Base-by-base conservation (phyloP, 495 filamentous ascomycete species). In the Ascodesmis nigricans region DNA sequence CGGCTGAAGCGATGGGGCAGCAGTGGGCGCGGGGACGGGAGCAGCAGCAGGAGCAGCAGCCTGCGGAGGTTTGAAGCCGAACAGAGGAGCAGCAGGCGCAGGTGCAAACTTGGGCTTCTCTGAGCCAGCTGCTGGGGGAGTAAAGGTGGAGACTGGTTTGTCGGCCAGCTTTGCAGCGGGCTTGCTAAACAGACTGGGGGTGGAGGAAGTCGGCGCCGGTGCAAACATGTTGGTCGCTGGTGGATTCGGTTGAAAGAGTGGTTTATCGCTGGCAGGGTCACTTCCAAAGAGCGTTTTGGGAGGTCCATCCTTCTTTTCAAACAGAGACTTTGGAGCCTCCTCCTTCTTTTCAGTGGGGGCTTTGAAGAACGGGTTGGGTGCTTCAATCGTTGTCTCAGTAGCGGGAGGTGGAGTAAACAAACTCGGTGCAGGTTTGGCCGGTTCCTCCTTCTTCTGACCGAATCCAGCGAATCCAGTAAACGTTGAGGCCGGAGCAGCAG, bases 331-430 rank as follows among this genome's bases (percentile, higher is more conserved):
- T 17, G 38, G 39, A 8, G 14, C 19, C 20, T 42, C 38, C 13
- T 44, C 16, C 33, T 35, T 26, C 18, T 23, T 23, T 5, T 11
- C n/a, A 17, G 11, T 15, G 28, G 11, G n/a, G 28, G 5, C 14
- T 1, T 27, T 13, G 14, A 27, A n/a, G 24, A 27, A 27, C 24
- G 31, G 11, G 32, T 13, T 16, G 38, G 30, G 5, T 33, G 31
- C 37, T 49, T 49, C 11, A n/a, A n/a, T n/a, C n/a, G n/a, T n/a
- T n/a, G 39, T 38, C 13, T 41, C 41, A 11, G 22, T 21, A n/a
- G 13, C 33, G 6, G 32, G n/a, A n/a, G n/a, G 17, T 11, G 18
- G 5, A 27, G 33, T 33, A 21, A 35, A 41, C 18, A 36, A 38
- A 18, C 20, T 16, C 16, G 28, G 11, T 30, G 11, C 16, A 4